Evolutionary conservation across 371 early-diverging fungal genomes (phyloP).

Genomic region (Blakeslea trispora): DNA sequence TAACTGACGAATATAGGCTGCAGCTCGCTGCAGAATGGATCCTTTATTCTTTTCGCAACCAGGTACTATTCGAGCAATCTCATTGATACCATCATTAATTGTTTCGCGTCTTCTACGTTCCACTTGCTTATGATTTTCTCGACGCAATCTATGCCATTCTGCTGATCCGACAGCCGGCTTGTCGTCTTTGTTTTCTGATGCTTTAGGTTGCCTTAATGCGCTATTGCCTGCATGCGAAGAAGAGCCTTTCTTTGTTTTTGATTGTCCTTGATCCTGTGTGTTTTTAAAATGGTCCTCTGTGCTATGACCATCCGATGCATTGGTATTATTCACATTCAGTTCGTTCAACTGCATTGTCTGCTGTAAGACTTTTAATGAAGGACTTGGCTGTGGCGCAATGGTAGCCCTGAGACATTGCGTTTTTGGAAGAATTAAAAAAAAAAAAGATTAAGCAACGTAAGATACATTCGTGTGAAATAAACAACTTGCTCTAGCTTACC

Average conservation of each 20-base stretch:
- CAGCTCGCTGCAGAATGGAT: constrained; percentile 79
- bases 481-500: too few relatives aligned
- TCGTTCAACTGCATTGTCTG: constrained; percentile 18
- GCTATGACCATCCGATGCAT: not conserved
- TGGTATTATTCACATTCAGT: constrained; percentile 1
- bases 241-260: not conserved
- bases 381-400: constrained; percentile 23
- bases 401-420: constrained; percentile 6
- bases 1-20: constrained; percentile 78
- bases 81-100: constrained; percentile 90
- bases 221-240: too few relatives aligned
- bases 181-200: constrained; percentile 1
- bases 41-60: constrained; percentile 92
- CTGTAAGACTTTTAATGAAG: constrained; percentile 25
- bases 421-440: too few relatives aligned
- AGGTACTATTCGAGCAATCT: constrained; percentile 83
- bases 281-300: constrained; percentile 1
- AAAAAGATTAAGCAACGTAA: too few relatives aligned
- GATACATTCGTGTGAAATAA: too few relatives aligned
- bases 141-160: constrained; percentile 81
- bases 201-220: constrained; percentile 8
- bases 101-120: constrained; percentile 92
- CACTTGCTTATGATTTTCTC: constrained; percentile 92
- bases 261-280: constrained; percentile 4
- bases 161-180: constrained; percentile 70